A percentile compares a stretch with the other conserved stretches of the same genome.
These are phyloP conservation scores for Thielaviopsis euricoi DNA, from an alignment of 2,329 filamentous ascomycete genomes.

Conservation along the genomic window DNA sequence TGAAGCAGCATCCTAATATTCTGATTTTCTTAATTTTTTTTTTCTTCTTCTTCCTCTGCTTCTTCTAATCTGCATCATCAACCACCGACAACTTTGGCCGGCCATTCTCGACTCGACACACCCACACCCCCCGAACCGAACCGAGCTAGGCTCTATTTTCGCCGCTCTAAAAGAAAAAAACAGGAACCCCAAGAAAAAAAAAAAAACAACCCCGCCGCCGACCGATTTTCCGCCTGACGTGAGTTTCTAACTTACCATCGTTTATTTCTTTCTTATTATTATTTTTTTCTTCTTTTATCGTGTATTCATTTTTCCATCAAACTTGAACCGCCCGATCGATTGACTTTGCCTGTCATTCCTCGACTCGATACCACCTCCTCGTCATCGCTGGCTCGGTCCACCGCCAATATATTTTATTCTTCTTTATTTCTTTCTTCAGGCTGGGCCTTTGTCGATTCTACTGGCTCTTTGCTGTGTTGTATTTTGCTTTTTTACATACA, in stretches of 20 bases:
- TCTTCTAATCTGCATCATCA: not conserved
- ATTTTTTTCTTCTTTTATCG: not conserved
- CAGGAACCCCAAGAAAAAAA: not conserved
- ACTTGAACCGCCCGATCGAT: not conserved
- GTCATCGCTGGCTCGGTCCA: not conserved
- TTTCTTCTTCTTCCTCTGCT: not conserved
- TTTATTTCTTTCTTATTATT: too few relatives aligned
- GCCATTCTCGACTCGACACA: not conserved
- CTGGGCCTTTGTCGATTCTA: not conserved
- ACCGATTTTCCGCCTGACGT: not conserved
- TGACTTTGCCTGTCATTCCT: not conserved
- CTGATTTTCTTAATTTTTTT: not conserved
- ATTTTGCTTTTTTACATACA: too few relatives aligned
- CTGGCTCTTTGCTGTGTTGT: not conserved
- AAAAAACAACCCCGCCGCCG: not conserved
- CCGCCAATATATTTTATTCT: not conserved
- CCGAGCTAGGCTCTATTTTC: not conserved
- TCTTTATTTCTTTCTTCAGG: too few relatives aligned
- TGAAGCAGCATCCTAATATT: too few relatives aligned
- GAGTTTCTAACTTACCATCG: too few relatives aligned
- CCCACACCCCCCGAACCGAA: not conserved
- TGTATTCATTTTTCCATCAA: not conserved
- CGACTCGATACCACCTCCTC: not conserved
- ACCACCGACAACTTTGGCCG: not conserved
- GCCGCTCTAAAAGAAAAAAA: not conserved